These are phyloP conservation scores for Aspergillus thermomutatus DNA, from an alignment of 2,329 filamentous ascomycete species.

Conservation along the genomic window DNA sequence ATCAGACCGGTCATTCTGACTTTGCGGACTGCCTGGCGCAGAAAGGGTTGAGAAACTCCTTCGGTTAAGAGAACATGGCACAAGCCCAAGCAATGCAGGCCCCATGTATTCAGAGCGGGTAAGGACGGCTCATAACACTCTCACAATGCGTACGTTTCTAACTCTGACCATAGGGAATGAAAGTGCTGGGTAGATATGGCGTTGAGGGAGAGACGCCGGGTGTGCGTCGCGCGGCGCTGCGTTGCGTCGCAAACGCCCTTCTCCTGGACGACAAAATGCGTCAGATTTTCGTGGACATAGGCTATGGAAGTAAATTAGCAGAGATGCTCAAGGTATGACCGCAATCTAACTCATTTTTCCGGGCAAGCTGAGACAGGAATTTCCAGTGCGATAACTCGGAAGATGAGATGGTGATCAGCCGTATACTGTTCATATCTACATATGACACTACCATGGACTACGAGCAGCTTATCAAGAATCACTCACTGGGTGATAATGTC, in stretches of 20 bases:
- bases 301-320: conserved; percentile 65
- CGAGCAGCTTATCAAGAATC: conserved; percentile 60
- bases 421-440: conserved; percentile 75
- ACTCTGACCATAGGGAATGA: conserved; percentile 60
- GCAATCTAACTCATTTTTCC: not conserved
- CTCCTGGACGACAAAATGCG: conserved; percentile 66
- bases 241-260: conserved; percentile 82
- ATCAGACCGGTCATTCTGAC: conserved; percentile 5
- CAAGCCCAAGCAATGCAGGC: conserved; percentile 67
- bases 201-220: conserved; percentile 63
- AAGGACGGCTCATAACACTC: conserved; percentile 21
- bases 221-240: conserved; percentile 70
- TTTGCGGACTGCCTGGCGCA: conserved; percentile 9
- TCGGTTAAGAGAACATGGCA: conserved; percentile 74
- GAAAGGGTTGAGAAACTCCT: conserved; percentile 45
- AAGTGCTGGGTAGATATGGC: conserved; percentile 67
- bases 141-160: not conserved
- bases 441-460: conserved; percentile 72
- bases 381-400: conserved; percentile 65
- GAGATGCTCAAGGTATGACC: conserved; percentile 58
- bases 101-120: conserved; percentile 82
- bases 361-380: conserved; percentile 3
- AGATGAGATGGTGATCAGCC: conserved; percentile 80
- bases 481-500: conserved; percentile 66
- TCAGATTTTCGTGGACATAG: conserved; percentile 70